phyloP scores from a whole-genome alignment of 2,329 filamentous ascomycete species.

The Cadophora malorum region DNA sequence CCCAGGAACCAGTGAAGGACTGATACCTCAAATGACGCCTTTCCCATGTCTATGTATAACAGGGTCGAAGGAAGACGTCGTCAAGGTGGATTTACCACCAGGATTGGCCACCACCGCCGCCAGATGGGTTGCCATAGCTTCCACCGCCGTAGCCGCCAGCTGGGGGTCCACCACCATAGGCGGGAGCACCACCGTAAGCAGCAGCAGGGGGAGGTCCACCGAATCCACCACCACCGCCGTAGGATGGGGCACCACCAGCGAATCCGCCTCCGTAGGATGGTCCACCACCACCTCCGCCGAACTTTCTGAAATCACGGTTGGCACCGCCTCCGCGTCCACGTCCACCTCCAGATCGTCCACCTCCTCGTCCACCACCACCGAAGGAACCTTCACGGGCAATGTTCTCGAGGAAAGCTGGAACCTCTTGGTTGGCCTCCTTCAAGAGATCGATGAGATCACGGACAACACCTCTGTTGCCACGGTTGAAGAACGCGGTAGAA shows the following conservation, averaged over 20 bases:
- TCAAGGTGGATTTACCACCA: conserved; percentile 57
- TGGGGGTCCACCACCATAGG: conserved; percentile 49
- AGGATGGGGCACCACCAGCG: conserved; percentile 51
- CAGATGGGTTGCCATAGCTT: conserved; percentile 60
- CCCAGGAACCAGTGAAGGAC: conserved; percentile 34
- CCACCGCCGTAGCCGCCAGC: conserved; percentile 62
- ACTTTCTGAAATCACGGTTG: conserved; percentile 91
- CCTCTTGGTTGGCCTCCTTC: conserved; percentile 98
- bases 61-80: conserved; percentile 34
- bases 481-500: conserved; percentile 99
- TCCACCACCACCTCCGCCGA: conserved; percentile 62
- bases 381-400: conserved; percentile 92
- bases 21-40: conserved; percentile 40
- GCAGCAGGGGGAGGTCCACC: conserved; percentile 42
- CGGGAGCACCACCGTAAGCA: conserved; percentile 27
- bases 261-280: conserved; percentile 54
- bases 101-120: conserved; percentile 54
- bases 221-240: conserved; percentile 58
- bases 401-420: conserved; percentile 92
- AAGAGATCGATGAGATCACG: conserved; percentile 96
- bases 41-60: conserved; percentile 38
- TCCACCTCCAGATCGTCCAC: conserved; percentile 68
- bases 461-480: conserved; percentile 97
- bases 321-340: conserved; percentile 73
- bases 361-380: conserved; percentile 72